Base-by-base conservation (phyloP, 305 asterid species). In the Fraxinus velutina region DNA sequence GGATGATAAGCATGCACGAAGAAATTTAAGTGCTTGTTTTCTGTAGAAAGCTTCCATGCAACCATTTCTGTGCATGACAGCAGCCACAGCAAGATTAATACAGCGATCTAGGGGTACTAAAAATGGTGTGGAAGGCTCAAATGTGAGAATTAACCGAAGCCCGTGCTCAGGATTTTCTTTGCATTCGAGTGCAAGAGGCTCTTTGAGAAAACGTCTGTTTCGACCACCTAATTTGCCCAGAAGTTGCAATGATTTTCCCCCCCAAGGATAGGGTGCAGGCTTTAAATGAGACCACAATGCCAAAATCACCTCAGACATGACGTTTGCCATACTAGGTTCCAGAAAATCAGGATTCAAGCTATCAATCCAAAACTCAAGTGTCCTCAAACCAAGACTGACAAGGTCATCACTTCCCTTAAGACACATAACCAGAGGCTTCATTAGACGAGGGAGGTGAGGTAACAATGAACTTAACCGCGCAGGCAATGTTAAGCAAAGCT, bases 311-410 rank as follows among this genome's bases (percentile, higher is more conserved):
- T 94, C 99, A 83, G 98, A 93, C 97, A 94, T 96, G 79, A 94
- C 98, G 88, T 93, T 96, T 79, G 99, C 99, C 99, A 96, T 96
- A 87, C 98, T 96, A 79, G 99, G 99, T 88, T 96, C 99, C 84
- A 96, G 85, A 86, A 96, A 96, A 86, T 96, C 99, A 84, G 99
- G 99, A 86, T 96, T 96, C 90, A 96, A 89, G 91, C 99, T 96
- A 88, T 96, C 99, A 82, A 96, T 94, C 99, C 99, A 96, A 91
- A 96, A 96, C 86, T 96, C 99, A 77, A 96, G 98, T 75, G 99
- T 96, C 87, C 98, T 92, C 84, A 96, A 88, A 87, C 99, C 97
- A 79, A 92, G 95, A 88, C 92, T 94, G 84, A 94, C 93, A 33
- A 96, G 91, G 76, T 94, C 99, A 86, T 94, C 98, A 85, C 91